A percentile compares a stretch with the other conserved stretches of the same genome.
Conservation (phyloP, 495 filamentous ascomycete species). For the Chaetomium tenue region DNA sequence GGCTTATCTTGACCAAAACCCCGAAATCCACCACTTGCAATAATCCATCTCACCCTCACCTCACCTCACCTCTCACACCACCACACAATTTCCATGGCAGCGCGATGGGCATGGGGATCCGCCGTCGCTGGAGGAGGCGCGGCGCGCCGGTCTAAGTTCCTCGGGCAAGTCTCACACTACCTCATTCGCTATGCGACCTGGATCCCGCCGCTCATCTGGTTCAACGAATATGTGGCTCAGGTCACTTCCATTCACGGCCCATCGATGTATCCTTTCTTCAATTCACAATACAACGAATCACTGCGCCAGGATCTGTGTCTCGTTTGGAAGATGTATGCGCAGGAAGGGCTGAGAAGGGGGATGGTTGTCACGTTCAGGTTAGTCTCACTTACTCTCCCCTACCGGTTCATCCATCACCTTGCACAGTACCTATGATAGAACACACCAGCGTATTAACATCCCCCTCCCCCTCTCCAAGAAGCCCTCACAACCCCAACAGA, state of each 20-base stretch:
- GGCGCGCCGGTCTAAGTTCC: slow-evolving; percentile 22
- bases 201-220: slow-evolving; percentile 62
- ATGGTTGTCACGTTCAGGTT: slow-evolving; percentile 57
- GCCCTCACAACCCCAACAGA: slow-evolving; percentile 59
- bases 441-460: slow-evolving; percentile 1
- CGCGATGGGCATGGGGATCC: slow-evolving; percentile 32
- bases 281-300: slow-evolving; percentile 59
- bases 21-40: slow-evolving; percentile 11
- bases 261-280: slow-evolving; percentile 77
- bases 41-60: not conserved
- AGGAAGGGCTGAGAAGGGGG: slow-evolving; percentile 46
- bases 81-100: slow-evolving; percentile 18
- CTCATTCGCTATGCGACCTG: slow-evolving; percentile 57
- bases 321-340: slow-evolving; percentile 50
- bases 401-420: too few species aligned
- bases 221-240: slow-evolving; percentile 61
- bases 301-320: slow-evolving; percentile 55
- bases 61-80: not conserved
- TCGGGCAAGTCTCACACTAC: slow-evolving; percentile 43
- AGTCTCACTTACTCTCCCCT: not conserved
- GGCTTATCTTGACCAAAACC: not conserved
- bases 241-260: slow-evolving; percentile 63
- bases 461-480: slow-evolving; percentile 43
- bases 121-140: slow-evolving; percentile 26
- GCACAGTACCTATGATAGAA: too few species aligned